A percentile compares a stretch with the other conserved stretches of the same genome.
Conservation (phyloP, 441 rosid species). For the Manihot esculenta region DNA sequence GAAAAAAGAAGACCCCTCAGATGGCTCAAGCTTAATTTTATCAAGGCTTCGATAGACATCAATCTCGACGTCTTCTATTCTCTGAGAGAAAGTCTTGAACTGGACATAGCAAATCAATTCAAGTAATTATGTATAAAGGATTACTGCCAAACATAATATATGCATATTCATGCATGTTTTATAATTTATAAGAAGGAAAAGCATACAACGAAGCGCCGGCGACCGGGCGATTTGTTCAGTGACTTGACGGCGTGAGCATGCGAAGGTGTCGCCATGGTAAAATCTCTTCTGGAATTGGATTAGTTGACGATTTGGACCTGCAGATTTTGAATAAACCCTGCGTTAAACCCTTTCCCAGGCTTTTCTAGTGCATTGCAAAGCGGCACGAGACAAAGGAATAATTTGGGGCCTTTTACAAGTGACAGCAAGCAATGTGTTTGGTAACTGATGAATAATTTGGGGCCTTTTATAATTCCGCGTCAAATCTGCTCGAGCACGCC, state of each 20-base stretch:
- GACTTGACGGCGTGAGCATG: slow-evolving; percentile 85
- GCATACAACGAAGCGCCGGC: slow-evolving; percentile 76
- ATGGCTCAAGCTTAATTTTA: slow-evolving; percentile 67
- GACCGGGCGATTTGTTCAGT: slow-evolving; percentile 73
- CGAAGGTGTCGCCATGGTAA: slow-evolving; percentile 29
- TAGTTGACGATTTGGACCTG: too few species aligned
- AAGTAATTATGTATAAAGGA: background rate
- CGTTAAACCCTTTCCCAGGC: too few species aligned
- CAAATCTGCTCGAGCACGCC: too few species aligned
- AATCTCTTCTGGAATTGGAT: background rate
- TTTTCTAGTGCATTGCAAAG: too few species aligned
- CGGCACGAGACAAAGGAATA: too few species aligned
- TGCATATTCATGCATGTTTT: background rate
- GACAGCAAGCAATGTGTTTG: too few species aligned
- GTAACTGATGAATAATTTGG: too few species aligned
- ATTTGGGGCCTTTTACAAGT: too few species aligned
- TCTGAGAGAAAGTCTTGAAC: slow-evolving; percentile 74
- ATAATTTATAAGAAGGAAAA: background rate
- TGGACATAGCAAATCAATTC: slow-evolving; percentile 30
- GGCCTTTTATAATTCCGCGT: too few species aligned
- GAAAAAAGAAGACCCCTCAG: slow-evolving; percentile 76
- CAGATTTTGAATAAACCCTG: too few species aligned
- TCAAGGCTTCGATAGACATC: slow-evolving; percentile 68
- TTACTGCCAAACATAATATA: background rate
- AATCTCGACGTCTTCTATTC: slow-evolving; percentile 73